Conservation (phyloP, 2,329 filamentous ascomycete species). For the Exserohilum turcica region DNA sequence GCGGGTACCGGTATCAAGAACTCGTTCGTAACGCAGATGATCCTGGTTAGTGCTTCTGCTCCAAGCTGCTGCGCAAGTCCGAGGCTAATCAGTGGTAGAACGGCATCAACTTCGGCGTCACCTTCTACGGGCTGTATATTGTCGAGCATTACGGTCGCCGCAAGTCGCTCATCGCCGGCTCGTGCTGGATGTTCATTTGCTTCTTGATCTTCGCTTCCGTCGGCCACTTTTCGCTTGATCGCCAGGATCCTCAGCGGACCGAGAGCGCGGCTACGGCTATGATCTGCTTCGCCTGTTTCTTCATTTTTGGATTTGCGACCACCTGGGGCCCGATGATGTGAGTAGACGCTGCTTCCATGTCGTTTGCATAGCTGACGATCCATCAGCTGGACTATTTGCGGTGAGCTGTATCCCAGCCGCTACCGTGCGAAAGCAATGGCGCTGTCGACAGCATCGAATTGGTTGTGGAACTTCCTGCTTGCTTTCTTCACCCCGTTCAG, state of each 20-base stretch:
- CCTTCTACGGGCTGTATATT: conserved; percentile 52
- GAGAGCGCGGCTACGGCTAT: conserved; percentile 56
- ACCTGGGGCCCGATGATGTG: conserved; percentile 69
- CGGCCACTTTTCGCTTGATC: conserved; percentile 51
- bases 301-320: conserved; percentile 68
- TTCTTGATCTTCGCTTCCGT: conserved; percentile 60
- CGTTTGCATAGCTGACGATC: conserved; percentile 41
- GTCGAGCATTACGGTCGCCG: conserved; percentile 54
- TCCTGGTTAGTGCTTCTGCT: conserved; percentile 42
- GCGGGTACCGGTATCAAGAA: conserved; percentile 47
- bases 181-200: conserved; percentile 58
- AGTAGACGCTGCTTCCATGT: background rate
- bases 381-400: conserved; percentile 65
- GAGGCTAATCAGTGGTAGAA: conserved; percentile 26
- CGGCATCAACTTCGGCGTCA: conserved; percentile 54
- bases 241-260: conserved; percentile 33
- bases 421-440: conserved; percentile 53
- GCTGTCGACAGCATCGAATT: conserved; percentile 51
- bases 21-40: conserved; percentile 54
- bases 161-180: conserved; percentile 52
- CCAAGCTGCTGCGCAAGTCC: background rate
- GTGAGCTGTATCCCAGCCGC: conserved; percentile 67
- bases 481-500: conserved; percentile 80
- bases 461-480: conserved; percentile 50
- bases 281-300: conserved; percentile 70